Percentiles rank a stretch among this genome's conserved stretches.
Conservation (phyloP, 1,139 yeast genomes). For the Zhuliangozyma parablackwelliae region DNA sequence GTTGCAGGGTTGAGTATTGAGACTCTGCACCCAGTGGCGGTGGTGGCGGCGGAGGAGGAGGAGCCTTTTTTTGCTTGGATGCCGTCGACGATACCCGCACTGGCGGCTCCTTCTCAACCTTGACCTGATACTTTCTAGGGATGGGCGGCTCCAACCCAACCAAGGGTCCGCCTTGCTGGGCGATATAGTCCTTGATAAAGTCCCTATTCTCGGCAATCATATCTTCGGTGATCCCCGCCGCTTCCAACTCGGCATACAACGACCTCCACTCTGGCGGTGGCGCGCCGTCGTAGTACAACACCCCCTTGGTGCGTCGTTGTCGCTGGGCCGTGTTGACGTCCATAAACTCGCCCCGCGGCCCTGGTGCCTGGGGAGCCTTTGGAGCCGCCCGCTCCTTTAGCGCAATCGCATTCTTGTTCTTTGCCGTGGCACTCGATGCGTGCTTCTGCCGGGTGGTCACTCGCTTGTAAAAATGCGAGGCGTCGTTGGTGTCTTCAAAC, state of each 20-base stretch:
- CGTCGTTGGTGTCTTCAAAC: slow-evolving; percentile 87
- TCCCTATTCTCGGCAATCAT: slow-evolving; percentile 86
- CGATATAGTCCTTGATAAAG: slow-evolving; percentile 73
- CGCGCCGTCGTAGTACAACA: slow-evolving; percentile 67
- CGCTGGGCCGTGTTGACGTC: slow-evolving; percentile 52
- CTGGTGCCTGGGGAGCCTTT: slow-evolving; percentile 38
- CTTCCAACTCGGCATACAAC: slow-evolving; percentile 66
- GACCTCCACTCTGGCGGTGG: slow-evolving; percentile 89
- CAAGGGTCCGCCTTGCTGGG: slow-evolving; percentile 76
- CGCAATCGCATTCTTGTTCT: slow-evolving; percentile 84
- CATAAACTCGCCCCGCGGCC: slow-evolving; percentile 68
- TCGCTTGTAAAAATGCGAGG: slow-evolving; percentile 75
- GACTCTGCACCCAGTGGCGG: neutral
- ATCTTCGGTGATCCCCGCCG: slow-evolving; percentile 80
- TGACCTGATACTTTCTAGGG: slow-evolving; percentile 53
- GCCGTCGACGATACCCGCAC: slow-evolving; percentile 9
- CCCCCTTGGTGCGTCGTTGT: slow-evolving; percentile 53
- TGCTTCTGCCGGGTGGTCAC: slow-evolving; percentile 74
- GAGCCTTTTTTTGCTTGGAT: slow-evolving; percentile 32
- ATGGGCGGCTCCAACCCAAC: slow-evolving; percentile 85
- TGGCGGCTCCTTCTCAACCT: slow-evolving; percentile 10
- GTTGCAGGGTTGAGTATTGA: too few species aligned
- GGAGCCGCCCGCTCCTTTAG: slow-evolving; percentile 50
- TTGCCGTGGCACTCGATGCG: slow-evolving; percentile 79
- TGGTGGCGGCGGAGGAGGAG: slow-evolving; percentile 43